Evolutionary conservation across 2,329 filamentous ascomycete genomes (phyloP).

Genomic region (Zasmidium citrigriseum): DNA sequence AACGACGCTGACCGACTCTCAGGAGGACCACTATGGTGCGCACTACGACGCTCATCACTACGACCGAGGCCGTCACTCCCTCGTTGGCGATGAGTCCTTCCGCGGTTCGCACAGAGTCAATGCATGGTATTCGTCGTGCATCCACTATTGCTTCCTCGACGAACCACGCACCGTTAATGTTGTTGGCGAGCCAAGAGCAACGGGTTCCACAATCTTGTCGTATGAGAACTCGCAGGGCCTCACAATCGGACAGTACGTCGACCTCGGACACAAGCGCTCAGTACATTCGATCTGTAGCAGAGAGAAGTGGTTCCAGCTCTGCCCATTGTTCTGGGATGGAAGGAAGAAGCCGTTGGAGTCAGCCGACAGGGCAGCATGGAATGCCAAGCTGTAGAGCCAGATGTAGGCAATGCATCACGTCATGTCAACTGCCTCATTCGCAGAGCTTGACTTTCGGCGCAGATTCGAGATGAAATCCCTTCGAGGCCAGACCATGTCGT

Average conservation of each 20-base stretch:
- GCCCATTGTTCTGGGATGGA: slow-evolving; percentile 52
- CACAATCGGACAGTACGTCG: slow-evolving; percentile 58
- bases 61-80: too few relatives aligned
- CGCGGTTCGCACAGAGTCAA: slow-evolving; percentile 58
- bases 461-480: too few relatives aligned
- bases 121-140: slow-evolving; percentile 59
- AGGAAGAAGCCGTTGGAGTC: slow-evolving; percentile 25
- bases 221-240: slow-evolving; percentile 77
- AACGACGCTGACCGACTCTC: slow-evolving; percentile 29
- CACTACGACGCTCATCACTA: slow-evolving; percentile 43
- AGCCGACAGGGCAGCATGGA: slow-evolving; percentile 27
- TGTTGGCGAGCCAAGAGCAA: slow-evolving; percentile 71
- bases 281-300: slow-evolving; percentile 39
- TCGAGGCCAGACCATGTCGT: too few relatives aligned
- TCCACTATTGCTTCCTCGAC: slow-evolving; percentile 62
- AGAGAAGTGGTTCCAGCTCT: slow-evolving; percentile 47
- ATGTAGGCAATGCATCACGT: too few relatives aligned
- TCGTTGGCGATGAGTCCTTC: slow-evolving; percentile 58
- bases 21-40: slow-evolving; percentile 60
- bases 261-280: slow-evolving; percentile 41
- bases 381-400: slow-evolving; percentile 8
- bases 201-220: slow-evolving; percentile 67
- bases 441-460: too few relatives aligned
- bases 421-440: too few relatives aligned
- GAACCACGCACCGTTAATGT: slow-evolving; percentile 57